These are phyloP conservation scores for Candida gigantensis DNA, from an alignment of 1,139 yeast genomes.

Conservation along the genomic window DNA sequence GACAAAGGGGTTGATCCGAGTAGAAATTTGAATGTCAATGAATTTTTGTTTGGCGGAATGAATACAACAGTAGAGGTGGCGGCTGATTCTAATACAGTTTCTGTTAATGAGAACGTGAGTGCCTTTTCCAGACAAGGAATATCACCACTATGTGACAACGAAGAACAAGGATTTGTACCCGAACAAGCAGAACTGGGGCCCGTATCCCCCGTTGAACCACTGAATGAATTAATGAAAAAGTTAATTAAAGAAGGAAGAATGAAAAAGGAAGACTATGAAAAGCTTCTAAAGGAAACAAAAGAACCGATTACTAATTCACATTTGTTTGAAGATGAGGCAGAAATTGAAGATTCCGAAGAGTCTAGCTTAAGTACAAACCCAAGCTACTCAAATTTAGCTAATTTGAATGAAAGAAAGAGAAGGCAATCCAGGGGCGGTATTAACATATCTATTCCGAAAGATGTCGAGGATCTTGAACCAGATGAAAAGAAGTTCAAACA, in stretches of 20 bases:
- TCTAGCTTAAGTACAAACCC: conserved; percentile 12
- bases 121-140: no score
- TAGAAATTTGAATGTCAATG: conserved; percentile 40
- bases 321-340: conserved; percentile 31
- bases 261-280: conserved; percentile 27
- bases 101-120: no score
- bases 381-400: conserved; percentile 11
- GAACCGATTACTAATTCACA: conserved; percentile 28
- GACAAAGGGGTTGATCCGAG: conserved; percentile 43
- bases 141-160: not conserved
- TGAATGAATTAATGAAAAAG: conserved; percentile 29
- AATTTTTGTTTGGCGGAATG: conserved; percentile 39
- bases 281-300: conserved; percentile 26
- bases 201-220: conserved; percentile 4
- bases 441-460: conserved; percentile 13
- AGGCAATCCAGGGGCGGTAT: conserved; percentile 35
- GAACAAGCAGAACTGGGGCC: no score
- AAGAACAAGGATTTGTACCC: not conserved
- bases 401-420: conserved; percentile 18
- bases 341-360: conserved; percentile 8
- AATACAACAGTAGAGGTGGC: not conserved
- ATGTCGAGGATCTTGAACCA: conserved; percentile 1
- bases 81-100: not conserved
- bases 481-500: conserved; percentile 3
- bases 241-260: conserved; percentile 26